Base-by-base conservation (phyloP, 257 asterid genomes). In the Nicotiana tabacum region DNA sequence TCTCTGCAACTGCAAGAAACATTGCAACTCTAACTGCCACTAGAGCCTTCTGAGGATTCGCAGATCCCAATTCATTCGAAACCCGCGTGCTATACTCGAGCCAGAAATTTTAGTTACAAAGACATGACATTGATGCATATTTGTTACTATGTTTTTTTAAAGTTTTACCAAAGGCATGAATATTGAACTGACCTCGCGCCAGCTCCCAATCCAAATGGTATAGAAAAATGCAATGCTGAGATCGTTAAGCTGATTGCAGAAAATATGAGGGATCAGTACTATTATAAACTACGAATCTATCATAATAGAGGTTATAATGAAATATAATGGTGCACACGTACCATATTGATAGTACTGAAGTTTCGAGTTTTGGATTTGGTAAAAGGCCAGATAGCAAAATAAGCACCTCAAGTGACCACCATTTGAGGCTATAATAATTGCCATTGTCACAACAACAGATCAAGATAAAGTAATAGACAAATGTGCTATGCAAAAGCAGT, bases 261-360 rank as follows among this genome's bases (percentile, higher is more conserved):
- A 21, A 77, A 18, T 24, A 46, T 4, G 68, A 60, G 77, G n/a
- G 17, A 61, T 33, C 15, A 1, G 69, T n/a, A 24, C 21, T 60
- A 78, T 21, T 32, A 78, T 11, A 35, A 18, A 1, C 15, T 0
- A 78, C 1, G 33, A 56, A 27, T 5, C 2, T 29, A 17, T 6
- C 69, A 78, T 43, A 33, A 57, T 33, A 62, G 13, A 27, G 78
- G 27, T 48, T 43, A 39, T 10, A 0, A 2, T 35, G 55, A 10
- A 27, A 21, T 24, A 24, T 24, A 24, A 24, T 65, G 58, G 78
- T 39, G 78, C 58, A 70, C 13, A 12, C 61, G 7, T 89, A 90
- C 97, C 97, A 90, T 77, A 92, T 87, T 12, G 93, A 89, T 13
- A 93, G 83, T 10, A 93, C 92, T 64, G 97, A 90, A 57, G 97